Conservation (phyloP, 768 basidiomycete species). For the Postia placenta region DNA sequence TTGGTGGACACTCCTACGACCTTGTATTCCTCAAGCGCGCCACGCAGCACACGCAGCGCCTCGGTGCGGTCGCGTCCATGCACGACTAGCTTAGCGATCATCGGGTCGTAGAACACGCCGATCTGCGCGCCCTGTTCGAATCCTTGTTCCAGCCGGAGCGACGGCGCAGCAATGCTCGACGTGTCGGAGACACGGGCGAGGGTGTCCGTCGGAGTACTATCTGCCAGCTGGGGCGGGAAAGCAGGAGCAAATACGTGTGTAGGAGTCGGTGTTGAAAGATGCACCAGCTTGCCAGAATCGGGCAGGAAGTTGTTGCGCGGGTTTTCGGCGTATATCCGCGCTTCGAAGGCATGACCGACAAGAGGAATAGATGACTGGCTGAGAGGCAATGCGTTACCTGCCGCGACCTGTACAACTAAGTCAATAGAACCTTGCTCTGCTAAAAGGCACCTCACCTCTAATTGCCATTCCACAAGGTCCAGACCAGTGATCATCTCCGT, state of each 20-base stretch:
- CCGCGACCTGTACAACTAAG: slow-evolving; percentile 55
- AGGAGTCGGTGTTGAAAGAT: slow-evolving; percentile 74
- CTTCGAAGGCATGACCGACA: slow-evolving; percentile 91
- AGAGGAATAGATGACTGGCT: slow-evolving; percentile 74
- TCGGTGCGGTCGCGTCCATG: slow-evolving; percentile 81
- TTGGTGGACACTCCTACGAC: slow-evolving; percentile 92
- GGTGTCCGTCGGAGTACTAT: background rate
- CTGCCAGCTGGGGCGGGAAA: slow-evolving; percentile 18
- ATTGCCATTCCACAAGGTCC: slow-evolving; percentile 94
- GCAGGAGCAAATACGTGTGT: slow-evolving; percentile 62
- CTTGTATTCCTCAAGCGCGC: slow-evolving; percentile 81
- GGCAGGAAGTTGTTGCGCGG: slow-evolving; percentile 91
- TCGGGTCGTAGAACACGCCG: slow-evolving; percentile 86
- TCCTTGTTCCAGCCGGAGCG: slow-evolving; percentile 86
- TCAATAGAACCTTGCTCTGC: background rate
- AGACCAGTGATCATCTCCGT: slow-evolving; percentile 94
- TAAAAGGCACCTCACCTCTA: slow-evolving; percentile 47
- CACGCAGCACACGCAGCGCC: slow-evolving; percentile 73
- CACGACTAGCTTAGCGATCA: slow-evolving; percentile 90
- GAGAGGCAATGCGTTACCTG: slow-evolving; percentile 81
- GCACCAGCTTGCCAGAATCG: slow-evolving; percentile 77
- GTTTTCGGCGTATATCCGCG: slow-evolving; percentile 93
- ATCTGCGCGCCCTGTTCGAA: slow-evolving; percentile 76
- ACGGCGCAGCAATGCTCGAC: slow-evolving; percentile 35
- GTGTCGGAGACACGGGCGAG: slow-evolving; percentile 15